Evolutionary conservation across 148 eudicot species (phyloP), one percentile per base, ranked within the genome.

Genomic region (Mesembryanthemum crystallinum): DNA sequence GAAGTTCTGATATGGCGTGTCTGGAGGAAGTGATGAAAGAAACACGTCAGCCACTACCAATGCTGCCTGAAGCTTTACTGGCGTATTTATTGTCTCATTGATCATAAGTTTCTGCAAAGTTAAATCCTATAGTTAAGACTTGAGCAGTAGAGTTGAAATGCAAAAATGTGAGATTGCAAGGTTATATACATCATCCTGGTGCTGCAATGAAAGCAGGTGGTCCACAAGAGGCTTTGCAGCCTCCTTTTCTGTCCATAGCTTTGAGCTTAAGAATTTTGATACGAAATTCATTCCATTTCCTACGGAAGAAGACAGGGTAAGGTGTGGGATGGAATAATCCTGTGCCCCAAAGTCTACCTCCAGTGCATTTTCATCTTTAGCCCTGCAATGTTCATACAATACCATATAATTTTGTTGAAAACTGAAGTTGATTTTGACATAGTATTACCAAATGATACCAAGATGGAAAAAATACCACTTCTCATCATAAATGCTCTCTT

Each of bases 281-380:
- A 87, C 45, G 75, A 85, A 90, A 57, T 68, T 80, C 77, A 85
- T 69, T 59, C 98, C 98, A 65, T 89, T 87, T 82, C 98, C 98
- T 35, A 94, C 83, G 1, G 97, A 92, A 69, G 93, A 84, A 32
- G 98, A 83, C 35, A 91, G 73, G 37, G 88, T 90, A 68, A 92
- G 79, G 71, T 49, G 87, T 29, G 97, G 98, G 55, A 64, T 64
- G 12, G 92, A 81, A 67, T 81, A 87, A 15, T 89, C 95, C 79
- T 84, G 73, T 52, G 98, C 95, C 76, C 91, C 98, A 77, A 94
- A 94, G 80, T 94, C 97, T 42, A 94, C 77, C 78, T 94, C 97
- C 74, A 90, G 76, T 23, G 97, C 91, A 82, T 90, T 87, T 62
- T 85, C 98, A 76, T 94, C 98, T 43, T 90, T 89, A 27, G 95